Base-by-base conservation (phyloP, 345 rosid genomes). In the Murraya koenigii region DNA sequence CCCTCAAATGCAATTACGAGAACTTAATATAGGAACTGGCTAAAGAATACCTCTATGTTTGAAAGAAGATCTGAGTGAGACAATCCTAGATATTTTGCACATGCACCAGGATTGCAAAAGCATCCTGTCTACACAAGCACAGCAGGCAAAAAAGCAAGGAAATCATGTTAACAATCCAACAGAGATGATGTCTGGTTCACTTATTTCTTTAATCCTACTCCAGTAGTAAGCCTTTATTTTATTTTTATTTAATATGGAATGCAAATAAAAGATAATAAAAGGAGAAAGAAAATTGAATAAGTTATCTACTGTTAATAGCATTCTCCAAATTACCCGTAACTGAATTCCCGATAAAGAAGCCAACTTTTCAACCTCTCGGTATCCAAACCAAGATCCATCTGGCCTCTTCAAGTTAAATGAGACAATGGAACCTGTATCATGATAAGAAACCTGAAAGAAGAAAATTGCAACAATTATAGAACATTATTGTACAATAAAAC, bases 41-140 rank as follows among this genome's bases (percentile, higher is more conserved):
- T 36, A 75, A 58, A 61, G 1, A 72, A 49, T 82, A 95, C 99
- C 97, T 93, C 98, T 61, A 93, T 78, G 78, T 93, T 95, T 32
- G 93, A 91, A 76, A 91, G 85, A 83, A 95, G 88, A 88, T 91
- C 99, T 26, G 76, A 79, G 84, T 95, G 98, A 82, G 98, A 90
- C 79, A 95, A 89, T 70, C 87, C 86, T 80, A 95, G 97, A 86
- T 91, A 91, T 84, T 95, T 95, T 59, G 97, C 97, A 87, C 99
- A 95, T 71, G 99, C 97, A 70, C 99, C 99, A 22, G 99, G 99
- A 86, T 95, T 96, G 91, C 99, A 94, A 86, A 96, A 96, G 88
- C 99, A 96, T 81, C 99, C 99, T 85, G 99, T 94, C 99, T 96
- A 90, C 74, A 87, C 79, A 82, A 78, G 84, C 88, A 85, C 67